Percentiles rank a stretch among this genome's conserved stretches.
These are phyloP conservation scores for Closterium sp. DNA, from an alignment of 139 green algal genomes.

Conservation along the genomic window DNA sequence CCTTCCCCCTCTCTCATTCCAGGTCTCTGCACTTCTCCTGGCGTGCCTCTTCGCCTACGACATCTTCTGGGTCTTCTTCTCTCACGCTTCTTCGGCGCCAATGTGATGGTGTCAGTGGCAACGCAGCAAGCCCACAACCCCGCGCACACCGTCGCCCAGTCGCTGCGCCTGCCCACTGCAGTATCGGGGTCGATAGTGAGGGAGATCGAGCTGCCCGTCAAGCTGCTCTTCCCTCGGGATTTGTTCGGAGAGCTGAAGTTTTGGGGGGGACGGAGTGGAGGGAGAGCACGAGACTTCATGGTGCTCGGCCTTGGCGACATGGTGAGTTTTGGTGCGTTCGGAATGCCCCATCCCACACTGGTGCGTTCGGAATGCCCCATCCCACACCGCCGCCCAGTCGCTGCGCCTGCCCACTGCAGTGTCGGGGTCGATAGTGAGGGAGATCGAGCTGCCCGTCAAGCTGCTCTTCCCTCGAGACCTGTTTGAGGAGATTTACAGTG, in stretches of 20 bases:
- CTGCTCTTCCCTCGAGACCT: conserved; percentile 45
- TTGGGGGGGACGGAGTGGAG: not conserved
- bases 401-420: not conserved
- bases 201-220: not conserved
- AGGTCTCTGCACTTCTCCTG: conserved; percentile 48
- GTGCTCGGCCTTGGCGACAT: conserved; percentile 49
- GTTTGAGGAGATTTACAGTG: not conserved
- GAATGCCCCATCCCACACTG: too few species aligned
- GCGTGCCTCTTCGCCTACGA: conserved; percentile 87
- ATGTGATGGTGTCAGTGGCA: conserved; percentile 85
- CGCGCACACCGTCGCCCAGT: conserved; percentile 42
- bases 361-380: too few species aligned
- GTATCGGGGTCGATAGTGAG: not conserved
- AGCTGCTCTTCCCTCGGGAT: conserved; percentile 48
- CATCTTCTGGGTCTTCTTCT: conserved; percentile 88
- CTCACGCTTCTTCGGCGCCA: conserved; percentile 64
- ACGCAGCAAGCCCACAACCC: conserved; percentile 55
- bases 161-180: conserved; percentile 17
- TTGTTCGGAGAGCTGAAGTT: not conserved
- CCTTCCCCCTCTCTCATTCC: not conserved
- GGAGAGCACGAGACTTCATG: conserved; percentile 26
- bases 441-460: conserved; percentile 51
- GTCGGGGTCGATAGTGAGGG: conserved; percentile 33
- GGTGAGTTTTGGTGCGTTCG: conserved; percentile 1
- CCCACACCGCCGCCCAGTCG: too few species aligned